Conservation (phyloP, 371 early-diverging fungal species). For the Mortierella polycephala region DNA sequence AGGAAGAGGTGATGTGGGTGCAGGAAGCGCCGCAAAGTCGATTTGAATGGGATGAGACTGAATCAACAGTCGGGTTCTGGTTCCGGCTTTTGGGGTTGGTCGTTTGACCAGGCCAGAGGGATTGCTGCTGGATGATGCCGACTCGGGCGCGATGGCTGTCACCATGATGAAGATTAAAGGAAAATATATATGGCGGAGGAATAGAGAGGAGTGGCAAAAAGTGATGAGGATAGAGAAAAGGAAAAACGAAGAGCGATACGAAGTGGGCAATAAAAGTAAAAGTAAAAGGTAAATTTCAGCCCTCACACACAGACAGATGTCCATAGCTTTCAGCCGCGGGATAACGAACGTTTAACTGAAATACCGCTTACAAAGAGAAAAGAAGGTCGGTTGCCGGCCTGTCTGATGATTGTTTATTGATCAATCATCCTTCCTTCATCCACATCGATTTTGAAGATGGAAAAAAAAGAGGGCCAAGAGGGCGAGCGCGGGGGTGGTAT, state of each 20-base stretch:
- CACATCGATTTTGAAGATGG: not conserved
- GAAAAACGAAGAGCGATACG: not conserved
- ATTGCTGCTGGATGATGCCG: not conserved
- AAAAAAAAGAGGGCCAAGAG: not conserved
- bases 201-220: not conserved
- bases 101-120: constrained; percentile 15
- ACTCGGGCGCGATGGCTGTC: constrained; percentile 23
- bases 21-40: constrained; percentile 36
- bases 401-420: not conserved
- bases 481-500: not conserved
- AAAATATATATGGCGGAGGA: not conserved
- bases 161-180: constrained; percentile 35
- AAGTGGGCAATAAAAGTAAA: not conserved
- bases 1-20: constrained; percentile 47
- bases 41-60: constrained; percentile 36
- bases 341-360: not conserved
- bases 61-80: constrained; percentile 19
- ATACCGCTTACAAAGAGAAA: constrained; percentile 22
- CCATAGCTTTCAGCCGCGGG: not conserved
- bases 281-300: not conserved
- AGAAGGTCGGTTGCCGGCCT: not conserved
- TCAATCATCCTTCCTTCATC: not conserved
- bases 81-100: constrained; percentile 22
- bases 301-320: too few relatives aligned
- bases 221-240: not conserved